phyloP scores from a whole-genome alignment of 1,284 basidiomycete genomes.

The Coniophora puteana region DNA sequence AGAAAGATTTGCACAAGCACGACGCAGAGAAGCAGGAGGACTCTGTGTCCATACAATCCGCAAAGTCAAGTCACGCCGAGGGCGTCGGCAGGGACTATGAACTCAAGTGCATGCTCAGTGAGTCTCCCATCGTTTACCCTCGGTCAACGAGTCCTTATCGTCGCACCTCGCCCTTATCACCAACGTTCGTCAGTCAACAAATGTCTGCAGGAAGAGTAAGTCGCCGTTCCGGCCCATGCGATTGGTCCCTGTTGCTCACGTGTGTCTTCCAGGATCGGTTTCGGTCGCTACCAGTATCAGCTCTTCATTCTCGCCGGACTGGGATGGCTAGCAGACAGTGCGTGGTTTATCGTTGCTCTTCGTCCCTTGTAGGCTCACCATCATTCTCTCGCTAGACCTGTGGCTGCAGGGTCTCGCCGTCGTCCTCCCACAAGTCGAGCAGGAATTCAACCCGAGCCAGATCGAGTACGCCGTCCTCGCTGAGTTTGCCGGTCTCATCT shows the following conservation, averaged over 20 bases:
- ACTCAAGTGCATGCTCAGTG: constrained; percentile 24
- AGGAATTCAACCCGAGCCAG: constrained; percentile 39
- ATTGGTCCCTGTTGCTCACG: neutral
- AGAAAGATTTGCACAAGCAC: too few species aligned
- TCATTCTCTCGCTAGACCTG: constrained; percentile 34
- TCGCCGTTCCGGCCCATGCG: constrained; percentile 5
- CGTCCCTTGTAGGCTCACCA: constrained; percentile 10
- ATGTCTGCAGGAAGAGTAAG: constrained; percentile 44
- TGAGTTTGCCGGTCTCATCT: constrained; percentile 53
- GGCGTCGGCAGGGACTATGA: constrained; percentile 25
- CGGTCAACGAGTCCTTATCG: neutral
- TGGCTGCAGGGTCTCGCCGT: constrained; percentile 56
- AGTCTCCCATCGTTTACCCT: constrained; percentile 5
- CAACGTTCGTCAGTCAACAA: constrained; percentile 40
- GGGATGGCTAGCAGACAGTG: constrained; percentile 52
- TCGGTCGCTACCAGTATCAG: constrained; percentile 58
- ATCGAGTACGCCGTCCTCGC: constrained; percentile 51
- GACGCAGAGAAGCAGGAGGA: too few species aligned
- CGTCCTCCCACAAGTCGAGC: constrained; percentile 42
- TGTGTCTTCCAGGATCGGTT: constrained; percentile 44
- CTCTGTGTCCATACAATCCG: too few species aligned
- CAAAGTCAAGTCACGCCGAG: constrained; percentile 9
- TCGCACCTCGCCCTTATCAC: too few species aligned
- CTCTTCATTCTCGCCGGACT: constrained; percentile 54
- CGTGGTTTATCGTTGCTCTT: constrained; percentile 18